Evolutionary conservation across 2,329 filamentous ascomycete species (phyloP).

Genomic region (Fusarium agapanthi): DNA sequence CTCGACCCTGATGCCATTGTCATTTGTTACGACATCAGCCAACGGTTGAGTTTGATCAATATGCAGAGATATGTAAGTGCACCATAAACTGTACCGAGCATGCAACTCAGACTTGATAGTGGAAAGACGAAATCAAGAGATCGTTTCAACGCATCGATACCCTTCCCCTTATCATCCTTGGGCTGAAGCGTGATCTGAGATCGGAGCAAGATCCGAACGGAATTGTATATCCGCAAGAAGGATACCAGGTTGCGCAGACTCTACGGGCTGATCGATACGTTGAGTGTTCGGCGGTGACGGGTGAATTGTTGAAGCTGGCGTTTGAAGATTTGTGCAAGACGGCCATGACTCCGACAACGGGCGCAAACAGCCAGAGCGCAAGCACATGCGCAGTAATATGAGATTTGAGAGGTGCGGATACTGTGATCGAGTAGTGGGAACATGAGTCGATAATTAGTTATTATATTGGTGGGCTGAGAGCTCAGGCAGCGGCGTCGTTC

Average conservation of each 20-base stretch:
- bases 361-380: slow-evolving; percentile 61
- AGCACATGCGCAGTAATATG: slow-evolving; percentile 63
- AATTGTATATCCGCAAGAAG: slow-evolving; percentile 69
- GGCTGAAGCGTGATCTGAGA: slow-evolving; percentile 68
- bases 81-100: neutral
- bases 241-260: slow-evolving; percentile 63
- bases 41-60: slow-evolving; percentile 65
- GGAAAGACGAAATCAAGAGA: slow-evolving; percentile 63
- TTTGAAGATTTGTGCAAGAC: slow-evolving; percentile 70
- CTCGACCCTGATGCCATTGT: slow-evolving; percentile 66
- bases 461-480: slow-evolving; percentile 6
- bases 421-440: neutral
- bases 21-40: slow-evolving; percentile 70
- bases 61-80: slow-evolving; percentile 63
- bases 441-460: neutral
- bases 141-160: slow-evolving; percentile 57
- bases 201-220: slow-evolving; percentile 67
- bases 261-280: slow-evolving; percentile 70
- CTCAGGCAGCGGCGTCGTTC: slow-evolving; percentile 47
- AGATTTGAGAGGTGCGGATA: slow-evolving; percentile 23
- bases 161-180: slow-evolving; percentile 65
- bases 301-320: slow-evolving; percentile 64
- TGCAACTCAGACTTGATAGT: slow-evolving; percentile 51
- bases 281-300: slow-evolving; percentile 69
- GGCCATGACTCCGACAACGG: slow-evolving; percentile 58